Conservation (phyloP, 2,329 filamentous ascomycete genomes). For the Neonectria hederae region DNA sequence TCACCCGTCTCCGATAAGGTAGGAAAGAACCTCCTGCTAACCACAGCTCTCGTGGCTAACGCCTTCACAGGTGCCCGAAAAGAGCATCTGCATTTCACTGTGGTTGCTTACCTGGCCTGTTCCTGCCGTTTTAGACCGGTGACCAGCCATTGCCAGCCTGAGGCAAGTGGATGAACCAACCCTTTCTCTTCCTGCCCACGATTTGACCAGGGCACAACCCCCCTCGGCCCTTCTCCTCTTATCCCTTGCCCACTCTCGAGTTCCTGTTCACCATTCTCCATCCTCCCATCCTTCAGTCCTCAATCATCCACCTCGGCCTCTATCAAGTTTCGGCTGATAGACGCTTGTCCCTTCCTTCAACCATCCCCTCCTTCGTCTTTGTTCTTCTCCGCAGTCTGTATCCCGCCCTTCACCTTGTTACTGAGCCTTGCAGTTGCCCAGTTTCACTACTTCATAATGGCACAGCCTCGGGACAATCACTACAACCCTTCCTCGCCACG, state of each 20-base stretch:
- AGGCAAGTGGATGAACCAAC: conserved; percentile 6
- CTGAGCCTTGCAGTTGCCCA: neutral
- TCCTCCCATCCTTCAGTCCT: neutral
- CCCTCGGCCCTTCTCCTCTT: neutral
- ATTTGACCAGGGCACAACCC: neutral
- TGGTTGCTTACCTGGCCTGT: neutral
- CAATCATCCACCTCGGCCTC: neutral
- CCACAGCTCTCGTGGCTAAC: neutral
- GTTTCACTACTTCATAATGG: conserved; percentile 45
- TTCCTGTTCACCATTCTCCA: neutral
- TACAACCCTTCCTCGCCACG: conserved; percentile 60
- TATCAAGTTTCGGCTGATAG: neutral
- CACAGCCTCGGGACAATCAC: conserved; percentile 52
- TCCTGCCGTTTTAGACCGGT: conserved; percentile 6
- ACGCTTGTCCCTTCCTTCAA: neutral
- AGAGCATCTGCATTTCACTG: neutral
- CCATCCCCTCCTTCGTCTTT: neutral
- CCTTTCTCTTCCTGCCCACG: neutral
- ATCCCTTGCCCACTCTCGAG: neutral
- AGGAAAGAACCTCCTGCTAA: neutral
- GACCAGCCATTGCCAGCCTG: conserved; percentile 1
- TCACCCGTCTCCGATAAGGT: neutral
- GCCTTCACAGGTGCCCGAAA: conserved; percentile 2
- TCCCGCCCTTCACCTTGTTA: neutral
- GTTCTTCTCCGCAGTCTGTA: neutral